Conservation (phyloP, 805 yeast genomes). For the Henningerozyma blattae region DNA sequence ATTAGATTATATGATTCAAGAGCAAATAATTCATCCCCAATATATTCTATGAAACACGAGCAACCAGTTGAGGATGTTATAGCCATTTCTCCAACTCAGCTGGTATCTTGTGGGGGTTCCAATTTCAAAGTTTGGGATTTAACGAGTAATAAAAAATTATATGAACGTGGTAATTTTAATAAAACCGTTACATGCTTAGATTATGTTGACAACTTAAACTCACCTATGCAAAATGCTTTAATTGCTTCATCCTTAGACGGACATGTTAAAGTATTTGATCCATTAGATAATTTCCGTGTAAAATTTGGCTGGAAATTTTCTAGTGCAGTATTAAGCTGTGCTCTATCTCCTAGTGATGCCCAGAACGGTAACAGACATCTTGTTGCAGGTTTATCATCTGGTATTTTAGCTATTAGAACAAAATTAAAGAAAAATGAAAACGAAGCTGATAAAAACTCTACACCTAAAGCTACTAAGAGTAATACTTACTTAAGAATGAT, state of each 20-base stretch:
- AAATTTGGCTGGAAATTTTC: constrained; percentile 97
- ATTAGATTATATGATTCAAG: constrained; percentile 81
- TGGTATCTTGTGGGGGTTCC: constrained; percentile 75
- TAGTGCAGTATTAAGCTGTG: constrained; percentile 82
- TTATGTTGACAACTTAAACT: constrained; percentile 20
- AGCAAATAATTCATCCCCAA: constrained; percentile 33
- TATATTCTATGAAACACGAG: constrained; percentile 55
- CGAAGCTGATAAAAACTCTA: constrained; percentile 22
- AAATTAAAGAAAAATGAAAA: constrained; percentile 47
- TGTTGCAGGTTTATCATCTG: constrained; percentile 85
- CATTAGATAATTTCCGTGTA: constrained; percentile 68
- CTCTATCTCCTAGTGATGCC: constrained; percentile 58
- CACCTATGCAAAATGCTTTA: constrained; percentile 35
- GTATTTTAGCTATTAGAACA: constrained; percentile 79
- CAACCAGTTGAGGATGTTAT: constrained; percentile 80
- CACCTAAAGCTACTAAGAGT: constrained; percentile 22
- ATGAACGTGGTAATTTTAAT: constrained; percentile 75
- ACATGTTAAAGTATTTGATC: constrained; percentile 89
- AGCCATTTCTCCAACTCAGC: constrained; percentile 57
- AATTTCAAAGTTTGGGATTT: constrained; percentile 86
- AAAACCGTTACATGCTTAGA: constrained; percentile 79
- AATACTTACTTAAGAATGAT: constrained; percentile 69
- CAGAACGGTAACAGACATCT: constrained; percentile 51
- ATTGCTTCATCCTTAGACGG: constrained; percentile 95
- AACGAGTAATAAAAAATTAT: constrained; percentile 52